phyloP scores from a whole-genome alignment of 2,329 filamentous ascomycete genomes.

The Xylariaceae sp. region DNA sequence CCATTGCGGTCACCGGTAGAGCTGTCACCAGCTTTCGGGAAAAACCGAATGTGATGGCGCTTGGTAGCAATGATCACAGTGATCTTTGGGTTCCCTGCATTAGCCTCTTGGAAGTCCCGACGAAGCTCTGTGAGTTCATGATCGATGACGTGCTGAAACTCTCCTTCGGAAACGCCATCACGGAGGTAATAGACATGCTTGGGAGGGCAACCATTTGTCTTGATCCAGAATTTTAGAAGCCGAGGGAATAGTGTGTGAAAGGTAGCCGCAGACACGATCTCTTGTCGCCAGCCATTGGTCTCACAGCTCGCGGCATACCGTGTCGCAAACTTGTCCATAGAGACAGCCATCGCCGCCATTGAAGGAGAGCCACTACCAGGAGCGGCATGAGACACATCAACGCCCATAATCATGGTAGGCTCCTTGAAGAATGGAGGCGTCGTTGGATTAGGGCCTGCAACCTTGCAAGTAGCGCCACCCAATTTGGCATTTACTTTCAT shows the following conservation, averaged over 20 bases:
- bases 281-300: conserved; percentile 80
- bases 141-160: conserved; percentile 80
- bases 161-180: conserved; percentile 87
- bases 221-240: conserved; percentile 69
- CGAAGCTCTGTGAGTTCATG: conserved; percentile 79
- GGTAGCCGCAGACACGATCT: conserved; percentile 75
- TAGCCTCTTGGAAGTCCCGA: conserved; percentile 54
- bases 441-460: conserved; percentile 43
- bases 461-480: conserved; percentile 74
- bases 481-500: conserved; percentile 99
- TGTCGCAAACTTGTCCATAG: conserved; percentile 72
- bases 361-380: conserved; percentile 72
- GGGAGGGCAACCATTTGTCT: conserved; percentile 62
- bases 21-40: conserved; percentile 66
- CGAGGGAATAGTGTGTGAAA: conserved; percentile 69
- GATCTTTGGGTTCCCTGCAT: conserved; percentile 63
- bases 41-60: conserved; percentile 92
- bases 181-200: conserved; percentile 88
- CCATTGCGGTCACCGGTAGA: conserved; percentile 70
- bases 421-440: conserved; percentile 49
- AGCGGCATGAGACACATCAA: conserved; percentile 85
- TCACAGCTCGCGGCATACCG: conserved; percentile 80
- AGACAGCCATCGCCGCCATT: conserved; percentile 86
- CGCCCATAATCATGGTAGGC: conserved; percentile 84
- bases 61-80: conserved; percentile 91